A percentile compares a stretch with the other conserved stretches of the same genome.
These are phyloP conservation scores for Pyrenochaeta sp. DNA, from an alignment of 2,329 filamentous ascomycete genomes.

Conservation along the genomic window DNA sequence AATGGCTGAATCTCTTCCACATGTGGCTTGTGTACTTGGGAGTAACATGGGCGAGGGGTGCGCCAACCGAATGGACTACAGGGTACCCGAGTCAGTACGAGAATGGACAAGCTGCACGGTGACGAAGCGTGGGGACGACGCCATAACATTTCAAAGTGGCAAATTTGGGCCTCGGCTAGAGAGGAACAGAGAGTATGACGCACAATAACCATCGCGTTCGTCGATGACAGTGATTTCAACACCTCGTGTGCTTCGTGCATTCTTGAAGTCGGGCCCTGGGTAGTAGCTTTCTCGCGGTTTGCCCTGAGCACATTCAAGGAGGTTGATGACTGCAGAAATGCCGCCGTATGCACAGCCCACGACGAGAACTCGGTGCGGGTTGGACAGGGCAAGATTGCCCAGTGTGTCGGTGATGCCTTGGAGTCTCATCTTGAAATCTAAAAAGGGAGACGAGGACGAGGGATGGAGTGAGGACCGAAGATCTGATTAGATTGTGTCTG, in stretches of 20 bases:
- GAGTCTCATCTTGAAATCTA: slow-evolving; percentile 39
- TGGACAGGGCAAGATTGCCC: slow-evolving; percentile 36
- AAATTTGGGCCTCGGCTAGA: slow-evolving; percentile 25
- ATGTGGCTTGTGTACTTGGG: slow-evolving; percentile 69
- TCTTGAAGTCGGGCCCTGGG: slow-evolving; percentile 46
- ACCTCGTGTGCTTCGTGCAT: slow-evolving; percentile 55
- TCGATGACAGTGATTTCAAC: slow-evolving; percentile 78
- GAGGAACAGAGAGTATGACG: slow-evolving; percentile 38
- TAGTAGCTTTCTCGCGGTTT: slow-evolving; percentile 56
- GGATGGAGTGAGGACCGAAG: slow-evolving; percentile 26
- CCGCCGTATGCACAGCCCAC: slow-evolving; percentile 78
- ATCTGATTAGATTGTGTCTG: slow-evolving; percentile 52
- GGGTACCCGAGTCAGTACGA: slow-evolving; percentile 25
- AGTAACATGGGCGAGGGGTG: slow-evolving; percentile 73
- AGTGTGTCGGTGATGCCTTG: slow-evolving; percentile 32
- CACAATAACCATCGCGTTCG: slow-evolving; percentile 85
- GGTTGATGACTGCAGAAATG: slow-evolving; percentile 69
- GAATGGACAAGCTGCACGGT: slow-evolving; percentile 8
- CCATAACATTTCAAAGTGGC: slow-evolving; percentile 2
- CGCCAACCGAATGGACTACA: slow-evolving; percentile 76
- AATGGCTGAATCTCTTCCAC: slow-evolving; percentile 74
- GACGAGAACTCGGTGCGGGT: slow-evolving; percentile 62
- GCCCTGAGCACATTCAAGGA: slow-evolving; percentile 70
- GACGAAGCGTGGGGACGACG: slow-evolving; percentile 9
- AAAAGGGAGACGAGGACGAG: slow-evolving; percentile 9